These are phyloP conservation scores for Epichloe baconii DNA, from an alignment of 2,329 filamentous ascomycete species.

Conservation along the genomic window DNA sequence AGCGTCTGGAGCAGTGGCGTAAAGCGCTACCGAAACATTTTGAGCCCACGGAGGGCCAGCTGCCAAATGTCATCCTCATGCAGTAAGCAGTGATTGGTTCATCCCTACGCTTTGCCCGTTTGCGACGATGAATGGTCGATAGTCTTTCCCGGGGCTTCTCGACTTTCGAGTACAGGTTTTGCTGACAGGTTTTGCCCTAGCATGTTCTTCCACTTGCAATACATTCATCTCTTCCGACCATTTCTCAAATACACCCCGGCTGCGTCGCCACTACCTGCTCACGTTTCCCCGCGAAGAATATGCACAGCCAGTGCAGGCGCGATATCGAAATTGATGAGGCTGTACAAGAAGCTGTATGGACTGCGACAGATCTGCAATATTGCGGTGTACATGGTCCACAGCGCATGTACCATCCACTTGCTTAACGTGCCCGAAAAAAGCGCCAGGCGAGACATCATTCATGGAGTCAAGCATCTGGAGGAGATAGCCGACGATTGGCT, in stretches of 20 bases:
- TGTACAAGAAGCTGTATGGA: conserved; percentile 88
- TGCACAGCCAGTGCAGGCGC: conserved; percentile 81
- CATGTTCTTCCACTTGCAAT: conserved; percentile 95
- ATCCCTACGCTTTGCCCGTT: background rate
- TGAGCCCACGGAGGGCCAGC: conserved; percentile 75
- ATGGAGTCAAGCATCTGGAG: conserved; percentile 82
- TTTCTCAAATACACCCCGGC: conserved; percentile 82
- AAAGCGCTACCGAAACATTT: conserved; percentile 73
- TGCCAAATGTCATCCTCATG: conserved; percentile 66
- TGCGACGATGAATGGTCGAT: too few species aligned
- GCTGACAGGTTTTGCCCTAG: conserved; percentile 31
- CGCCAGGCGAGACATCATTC: conserved; percentile 75
- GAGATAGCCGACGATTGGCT: conserved; percentile 95
- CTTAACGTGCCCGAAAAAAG: conserved; percentile 84
- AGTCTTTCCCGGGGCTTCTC: background rate
- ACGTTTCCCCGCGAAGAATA: conserved; percentile 80
- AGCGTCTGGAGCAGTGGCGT: conserved; percentile 80
- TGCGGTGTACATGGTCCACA: conserved; percentile 89
- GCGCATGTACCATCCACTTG: conserved; percentile 86
- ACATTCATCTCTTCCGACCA: conserved; percentile 89
- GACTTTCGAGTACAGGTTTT: background rate
- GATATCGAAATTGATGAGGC: conserved; percentile 84
- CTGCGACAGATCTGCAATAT: conserved; percentile 92
- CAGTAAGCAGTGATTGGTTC: conserved; percentile 52
- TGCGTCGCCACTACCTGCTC: conserved; percentile 69